Evolutionary conservation across 2,329 filamentous ascomycete genomes (phyloP).

Genomic region (Pseudogymnoascus sp.): DNA sequence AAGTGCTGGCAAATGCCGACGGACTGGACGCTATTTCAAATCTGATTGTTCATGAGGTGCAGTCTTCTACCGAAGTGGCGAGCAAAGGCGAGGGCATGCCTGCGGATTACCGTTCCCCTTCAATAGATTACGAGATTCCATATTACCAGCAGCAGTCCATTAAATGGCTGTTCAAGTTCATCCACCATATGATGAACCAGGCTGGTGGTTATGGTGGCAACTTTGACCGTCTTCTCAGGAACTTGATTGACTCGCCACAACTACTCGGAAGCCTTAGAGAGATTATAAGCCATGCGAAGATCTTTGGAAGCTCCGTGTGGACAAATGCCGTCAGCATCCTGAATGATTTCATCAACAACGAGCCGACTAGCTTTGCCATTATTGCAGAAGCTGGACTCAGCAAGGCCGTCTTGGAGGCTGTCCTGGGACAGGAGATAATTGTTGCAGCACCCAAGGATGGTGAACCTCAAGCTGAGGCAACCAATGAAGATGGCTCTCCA

Average conservation of each 20-base stretch:
- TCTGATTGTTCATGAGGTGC: conserved; percentile 72
- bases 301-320: conserved; percentile 92
- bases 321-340: conserved; percentile 87
- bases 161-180: conserved; percentile 90
- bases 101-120: conserved; percentile 63
- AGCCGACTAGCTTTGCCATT: conserved; percentile 93
- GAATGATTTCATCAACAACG: conserved; percentile 96
- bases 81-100: conserved; percentile 65
- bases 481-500: conserved; percentile 23
- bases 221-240: conserved; percentile 82
- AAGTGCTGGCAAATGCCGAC: conserved; percentile 70
- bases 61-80: conserved; percentile 59
- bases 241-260: conserved; percentile 86
- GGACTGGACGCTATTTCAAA: conserved; percentile 89
- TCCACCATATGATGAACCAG: conserved; percentile 89
- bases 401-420: conserved; percentile 73
- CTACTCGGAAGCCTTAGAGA: conserved; percentile 71
- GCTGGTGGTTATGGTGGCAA: conserved; percentile 63
- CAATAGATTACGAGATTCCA: conserved; percentile 88
- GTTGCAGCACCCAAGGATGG: conserved; percentile 17
- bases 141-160: conserved; percentile 91
- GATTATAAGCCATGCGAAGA: conserved; percentile 70
- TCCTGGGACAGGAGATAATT: conserved; percentile 48
- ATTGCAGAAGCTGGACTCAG: conserved; percentile 92
- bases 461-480: conserved; percentile 26